Percentiles rank a stretch among this genome's conserved stretches.
Conservation (phyloP, 75 land plant genomes). For the Picea glauca region DNA sequence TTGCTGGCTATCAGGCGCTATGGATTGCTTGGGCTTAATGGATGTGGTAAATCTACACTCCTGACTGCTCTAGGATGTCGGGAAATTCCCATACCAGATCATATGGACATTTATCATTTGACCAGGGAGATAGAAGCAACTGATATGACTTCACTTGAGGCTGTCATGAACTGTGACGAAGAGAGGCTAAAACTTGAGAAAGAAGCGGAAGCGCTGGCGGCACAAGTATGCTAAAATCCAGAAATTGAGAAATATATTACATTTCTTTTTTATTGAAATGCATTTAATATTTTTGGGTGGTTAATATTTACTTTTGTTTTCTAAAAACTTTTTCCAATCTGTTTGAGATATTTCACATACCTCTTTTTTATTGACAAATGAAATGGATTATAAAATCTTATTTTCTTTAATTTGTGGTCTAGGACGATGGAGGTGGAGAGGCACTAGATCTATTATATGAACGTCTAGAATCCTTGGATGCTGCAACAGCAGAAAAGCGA, state of each 20-base stretch:
- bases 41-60: slow-evolving; percentile 93
- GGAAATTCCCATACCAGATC: slow-evolving; percentile 91
- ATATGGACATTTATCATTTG: slow-evolving; percentile 93
- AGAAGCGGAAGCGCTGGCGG: slow-evolving; percentile 64
- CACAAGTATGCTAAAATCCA: slow-evolving; percentile 33
- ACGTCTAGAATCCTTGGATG: slow-evolving; percentile 74
- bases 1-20: slow-evolving; percentile 50
- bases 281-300: too few relatives aligned
- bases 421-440: slow-evolving; percentile 90
- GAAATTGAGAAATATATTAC: too few relatives aligned
- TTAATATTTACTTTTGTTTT: background rate
- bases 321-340: background rate
- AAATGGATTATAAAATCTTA: too few relatives aligned
- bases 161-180: slow-evolving; percentile 78
- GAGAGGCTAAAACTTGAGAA: slow-evolving; percentile 73
- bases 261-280: too few relatives aligned
- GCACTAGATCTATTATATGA: slow-evolving; percentile 72
- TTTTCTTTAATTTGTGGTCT: background rate
- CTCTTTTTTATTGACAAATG: too few relatives aligned
- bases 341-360: background rate
- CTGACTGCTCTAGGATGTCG: slow-evolving; percentile 66
- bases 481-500: slow-evolving; percentile 90
- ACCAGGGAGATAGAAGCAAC: slow-evolving; percentile 86
- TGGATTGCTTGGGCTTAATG: slow-evolving; percentile 91
- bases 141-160: slow-evolving; percentile 78